Evolutionary conservation across 257 asterid genomes (phyloP), one percentile per base, ranked within the genome.

Genomic region (Galeopsis tetrahit): DNA sequence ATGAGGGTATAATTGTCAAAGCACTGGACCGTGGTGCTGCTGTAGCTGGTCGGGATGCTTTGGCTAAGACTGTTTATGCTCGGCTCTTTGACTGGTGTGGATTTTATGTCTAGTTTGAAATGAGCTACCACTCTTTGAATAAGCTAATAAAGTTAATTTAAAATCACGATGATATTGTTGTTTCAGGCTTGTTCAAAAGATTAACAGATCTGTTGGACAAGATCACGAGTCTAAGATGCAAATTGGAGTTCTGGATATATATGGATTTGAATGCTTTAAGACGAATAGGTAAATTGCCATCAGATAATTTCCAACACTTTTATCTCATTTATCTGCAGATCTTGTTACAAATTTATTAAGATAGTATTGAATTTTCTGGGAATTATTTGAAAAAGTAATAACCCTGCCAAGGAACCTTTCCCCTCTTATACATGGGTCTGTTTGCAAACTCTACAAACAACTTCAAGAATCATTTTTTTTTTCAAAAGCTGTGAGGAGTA

Each of bases 221-320:
- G 99, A 95, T 85, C 87, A 63, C 44, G 84, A 92, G 76, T 95
- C 99, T 42, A 89, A 75, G 88, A 82, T 90, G 34, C 96, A 87
- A 77, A 88, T 95, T 77, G 99, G 99, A 69, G 99, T 95, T 67
- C 79, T 95, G 81, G 99, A 95, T 81, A 95, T 95, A 38, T 95
- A 95, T 83, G 99, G 99, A 72, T 95, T 95, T 85, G 99, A 95
- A 77, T 90, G 98, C 88, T 95, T 95, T 78, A 92, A 83, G 83
- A 79, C 77, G 65, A 95, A 95, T 85, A 95, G 99, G 99, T 90
- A 62, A 66, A 46, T 51, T 44, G 44, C 73, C 63, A 66, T 73
- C 59, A 17, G 6, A 39, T 66, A 40, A 57, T 71, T 51, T 31
- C 31, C 32, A 36, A 51, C n/a, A 7, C 11, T 8, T 72, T 60